Base-by-base conservation (phyloP, 106 monocot species). In the Gastrodia elata region DNA sequence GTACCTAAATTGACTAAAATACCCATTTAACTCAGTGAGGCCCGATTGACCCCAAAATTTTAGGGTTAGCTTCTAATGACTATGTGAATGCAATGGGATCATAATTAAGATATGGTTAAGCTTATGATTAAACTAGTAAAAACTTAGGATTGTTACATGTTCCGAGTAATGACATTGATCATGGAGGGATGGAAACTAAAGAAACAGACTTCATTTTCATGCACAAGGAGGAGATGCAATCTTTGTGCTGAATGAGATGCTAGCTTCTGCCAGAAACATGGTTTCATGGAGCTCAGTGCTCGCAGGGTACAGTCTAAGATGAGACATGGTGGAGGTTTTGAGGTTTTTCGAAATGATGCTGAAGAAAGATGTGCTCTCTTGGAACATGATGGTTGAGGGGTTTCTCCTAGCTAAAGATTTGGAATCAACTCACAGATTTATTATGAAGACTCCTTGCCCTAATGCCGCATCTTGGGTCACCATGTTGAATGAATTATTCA, bases 351-450 rank as follows among this genome's bases (percentile, higher is more conserved):
- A 78, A 22, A 68, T 82, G 28, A 85, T 86, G 83, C 59, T 41
- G 8, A 59, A 75, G 72, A 86, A 37, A 39, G 89, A 86, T 39
- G 72, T 77, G 16, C 74, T 89, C 4, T 86, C 89, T 18, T 87
- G 87, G 84, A 90, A 90, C 49, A 36, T 90, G 74, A 77, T 90
- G 77, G 37, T 86, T 9, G 82, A 86, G 26, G 89, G 86, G 20
- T 80, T 82, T 73, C 68, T 86, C 16, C 79, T 73, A 8, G 39
- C 57, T 36, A 72, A 75, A 1, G 82, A 90, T 49, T 30, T 84
- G 61, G 82, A 77, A 6, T 75, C 55, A 1, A 84, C 90, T 1
- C 52, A 24, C 49, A 68, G 68, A 10, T 75, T 84, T 8, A 84
- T 84, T 78, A 38, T 16, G n/a, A 74, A 30, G 42, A 82, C 78